Conservation (phyloP, 2,329 filamentous ascomycete genomes). For the Paecilomyces fulvus region DNA sequence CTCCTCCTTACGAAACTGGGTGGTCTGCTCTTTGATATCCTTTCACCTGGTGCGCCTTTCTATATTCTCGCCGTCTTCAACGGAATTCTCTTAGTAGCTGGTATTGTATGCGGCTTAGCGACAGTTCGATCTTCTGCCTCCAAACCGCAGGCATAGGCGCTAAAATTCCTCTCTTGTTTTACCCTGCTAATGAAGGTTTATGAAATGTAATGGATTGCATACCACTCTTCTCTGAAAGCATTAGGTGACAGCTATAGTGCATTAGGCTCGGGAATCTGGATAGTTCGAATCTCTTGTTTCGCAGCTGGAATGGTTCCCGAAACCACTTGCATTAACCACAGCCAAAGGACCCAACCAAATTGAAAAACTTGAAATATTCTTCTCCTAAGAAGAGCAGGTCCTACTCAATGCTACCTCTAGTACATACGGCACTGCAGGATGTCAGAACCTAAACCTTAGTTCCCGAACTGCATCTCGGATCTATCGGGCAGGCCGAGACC, state of each 20-base stretch:
- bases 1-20: conserved; percentile 85
- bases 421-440: no score
- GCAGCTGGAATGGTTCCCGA: no score
- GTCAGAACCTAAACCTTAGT: not conserved
- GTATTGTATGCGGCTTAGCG: conserved; percentile 19
- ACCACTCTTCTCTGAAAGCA: not conserved
- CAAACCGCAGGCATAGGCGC: not conserved
- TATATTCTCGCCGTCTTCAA: conserved; percentile 94
- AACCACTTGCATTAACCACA: no score
- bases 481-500: no score
- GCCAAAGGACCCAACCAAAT: no score
- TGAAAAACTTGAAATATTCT: no score
- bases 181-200: not conserved
- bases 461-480: not conserved
- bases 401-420: no score
- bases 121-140: not conserved
- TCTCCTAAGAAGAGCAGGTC: no score
- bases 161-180: not conserved
- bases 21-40: conserved; percentile 72
- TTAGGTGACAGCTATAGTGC: not conserved
- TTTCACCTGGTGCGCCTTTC: conserved; percentile 71
- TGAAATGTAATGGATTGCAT: not conserved
- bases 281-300: not conserved
- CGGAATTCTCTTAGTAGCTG: conserved; percentile 50
- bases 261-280: not conserved